A percentile compares a stretch with the other conserved stretches of the same genome.
These are phyloP conservation scores for Pseudonitzschia multistriata DNA, from an alignment of 108 stramenopile genomes.

Conservation along the genomic window DNA sequence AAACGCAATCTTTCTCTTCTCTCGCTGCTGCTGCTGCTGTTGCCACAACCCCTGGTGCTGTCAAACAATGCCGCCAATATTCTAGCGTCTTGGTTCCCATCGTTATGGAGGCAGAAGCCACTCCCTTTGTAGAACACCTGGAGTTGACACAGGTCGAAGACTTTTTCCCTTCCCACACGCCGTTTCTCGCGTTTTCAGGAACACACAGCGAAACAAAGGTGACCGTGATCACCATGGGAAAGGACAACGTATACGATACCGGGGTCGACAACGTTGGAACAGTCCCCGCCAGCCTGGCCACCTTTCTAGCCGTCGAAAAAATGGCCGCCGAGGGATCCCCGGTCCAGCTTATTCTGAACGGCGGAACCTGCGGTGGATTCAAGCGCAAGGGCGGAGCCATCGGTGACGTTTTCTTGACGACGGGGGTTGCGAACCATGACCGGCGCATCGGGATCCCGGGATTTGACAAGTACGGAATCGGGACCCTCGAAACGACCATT, in stretches of 20 bases:
- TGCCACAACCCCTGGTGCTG: background rate
- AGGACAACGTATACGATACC: constrained; percentile 75
- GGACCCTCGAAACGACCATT: constrained; percentile 52
- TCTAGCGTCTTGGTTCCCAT: constrained; percentile 77
- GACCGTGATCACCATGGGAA: constrained; percentile 91
- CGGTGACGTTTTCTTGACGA: constrained; percentile 91
- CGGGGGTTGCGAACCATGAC: constrained; percentile 91
- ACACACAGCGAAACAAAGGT: constrained; percentile 73
- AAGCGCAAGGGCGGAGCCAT: constrained; percentile 82
- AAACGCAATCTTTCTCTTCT: background rate
- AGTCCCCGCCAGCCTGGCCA: constrained; percentile 76
- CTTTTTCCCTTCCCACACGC: constrained; percentile 76
- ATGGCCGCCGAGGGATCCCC: constrained; percentile 15
- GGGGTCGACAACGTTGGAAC: constrained; percentile 95
- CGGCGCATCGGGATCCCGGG: constrained; percentile 94
- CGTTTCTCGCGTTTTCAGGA: constrained; percentile 82
- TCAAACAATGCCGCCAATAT: background rate
- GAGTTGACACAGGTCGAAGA: constrained; percentile 49
- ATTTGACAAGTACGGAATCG: constrained; percentile 87
- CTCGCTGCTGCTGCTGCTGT: background rate
- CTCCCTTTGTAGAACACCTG: constrained; percentile 82
- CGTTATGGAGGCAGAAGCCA: constrained; percentile 95
- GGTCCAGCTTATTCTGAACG: constrained; percentile 88
- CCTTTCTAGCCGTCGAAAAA: constrained; percentile 77
- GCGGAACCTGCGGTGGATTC: constrained; percentile 97